Conservation (phyloP, 2,329 filamentous ascomycete genomes). For the Aspergillus luchuensis region DNA sequence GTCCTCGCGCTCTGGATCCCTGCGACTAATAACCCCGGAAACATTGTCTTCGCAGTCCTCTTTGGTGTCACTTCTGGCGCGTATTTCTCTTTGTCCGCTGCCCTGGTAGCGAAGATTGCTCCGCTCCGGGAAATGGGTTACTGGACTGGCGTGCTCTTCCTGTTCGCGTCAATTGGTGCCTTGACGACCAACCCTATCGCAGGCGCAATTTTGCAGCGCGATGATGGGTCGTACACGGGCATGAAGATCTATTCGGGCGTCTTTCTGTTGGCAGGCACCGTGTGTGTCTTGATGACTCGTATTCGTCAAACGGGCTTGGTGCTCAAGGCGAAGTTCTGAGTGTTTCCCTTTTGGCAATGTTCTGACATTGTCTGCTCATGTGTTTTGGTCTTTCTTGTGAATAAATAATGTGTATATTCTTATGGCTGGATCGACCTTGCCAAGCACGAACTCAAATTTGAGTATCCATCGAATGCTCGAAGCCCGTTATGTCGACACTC, state of each 20-base stretch:
- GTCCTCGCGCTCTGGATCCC: conserved; percentile 14
- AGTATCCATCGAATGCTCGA: not conserved
- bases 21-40: not conserved
- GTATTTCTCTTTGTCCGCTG: conserved; percentile 6
- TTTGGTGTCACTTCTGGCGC: conserved; percentile 11
- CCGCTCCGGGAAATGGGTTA: conserved; percentile 7
- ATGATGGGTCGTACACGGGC: conserved; percentile 3
- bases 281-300: conserved; percentile 2
- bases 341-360: not conserved
- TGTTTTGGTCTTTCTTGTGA: not conserved
- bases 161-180: conserved; percentile 6
- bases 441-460: not conserved
- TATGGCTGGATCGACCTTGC: not conserved
- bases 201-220: conserved; percentile 4
- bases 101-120: conserved; percentile 6
- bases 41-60: conserved; percentile 3
- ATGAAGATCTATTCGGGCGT: conserved; percentile 10
- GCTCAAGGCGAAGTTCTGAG: conserved; percentile 14
- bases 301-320: conserved; percentile 1
- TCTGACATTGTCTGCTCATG: too few species aligned
- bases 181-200: conserved; percentile 11
- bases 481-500: not conserved
- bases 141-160: conserved; percentile 7
- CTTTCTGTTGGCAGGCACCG: conserved; percentile 1
- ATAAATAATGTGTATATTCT: not conserved